These are phyloP conservation scores for Grifola frondosa DNA, from an alignment of 1,284 basidiomycete species.

Conservation along the genomic window DNA sequence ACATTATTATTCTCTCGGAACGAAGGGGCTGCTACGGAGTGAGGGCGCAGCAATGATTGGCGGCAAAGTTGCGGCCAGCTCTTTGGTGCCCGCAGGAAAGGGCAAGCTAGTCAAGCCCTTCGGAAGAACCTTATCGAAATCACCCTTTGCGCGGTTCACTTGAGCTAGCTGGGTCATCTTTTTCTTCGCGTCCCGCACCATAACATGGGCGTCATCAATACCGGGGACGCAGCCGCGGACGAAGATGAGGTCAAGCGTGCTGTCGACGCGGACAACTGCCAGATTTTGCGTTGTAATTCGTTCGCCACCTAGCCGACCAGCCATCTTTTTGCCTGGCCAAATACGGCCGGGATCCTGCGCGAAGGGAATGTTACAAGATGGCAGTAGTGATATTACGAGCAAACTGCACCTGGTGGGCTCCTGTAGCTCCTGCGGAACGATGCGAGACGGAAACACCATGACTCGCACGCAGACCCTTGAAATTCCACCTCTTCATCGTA, in stretches of 20 bases:
- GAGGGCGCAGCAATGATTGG: conserved; percentile 67
- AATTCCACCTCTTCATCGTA: conserved; percentile 96
- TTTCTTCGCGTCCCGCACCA: conserved; percentile 85
- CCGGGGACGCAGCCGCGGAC: conserved; percentile 78
- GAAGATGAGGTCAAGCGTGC: conserved; percentile 82
- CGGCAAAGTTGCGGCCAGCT: conserved; percentile 69
- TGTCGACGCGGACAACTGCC: conserved; percentile 86
- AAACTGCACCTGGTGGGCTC: conserved; percentile 84
- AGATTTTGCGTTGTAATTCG: conserved; percentile 89
- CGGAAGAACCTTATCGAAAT: conserved; percentile 80
- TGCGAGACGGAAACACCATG: conserved; percentile 98
- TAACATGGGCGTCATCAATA: conserved; percentile 68
- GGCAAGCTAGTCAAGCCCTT: conserved; percentile 84
- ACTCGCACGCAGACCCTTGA: conserved; percentile 88
- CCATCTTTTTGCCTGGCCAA: conserved; percentile 98
- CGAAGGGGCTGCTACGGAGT: conserved; percentile 73
- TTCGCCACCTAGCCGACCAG: conserved; percentile 88
- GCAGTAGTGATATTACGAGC: conserved; percentile 7
- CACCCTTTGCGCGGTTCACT: conserved; percentile 71
- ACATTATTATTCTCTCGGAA: conserved; percentile 60
- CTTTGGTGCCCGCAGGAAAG: conserved; percentile 87
- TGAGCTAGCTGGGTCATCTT: conserved; percentile 64
- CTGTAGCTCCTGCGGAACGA: conserved; percentile 91
- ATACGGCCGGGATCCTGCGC: conserved; percentile 90
- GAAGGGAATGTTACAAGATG: conserved; percentile 2